Percentiles rank a stretch among this genome's conserved stretches.
phyloP scores from a whole-genome alignment of 2,329 filamentous ascomycete genomes.

The Claviceps cyperi region DNA sequence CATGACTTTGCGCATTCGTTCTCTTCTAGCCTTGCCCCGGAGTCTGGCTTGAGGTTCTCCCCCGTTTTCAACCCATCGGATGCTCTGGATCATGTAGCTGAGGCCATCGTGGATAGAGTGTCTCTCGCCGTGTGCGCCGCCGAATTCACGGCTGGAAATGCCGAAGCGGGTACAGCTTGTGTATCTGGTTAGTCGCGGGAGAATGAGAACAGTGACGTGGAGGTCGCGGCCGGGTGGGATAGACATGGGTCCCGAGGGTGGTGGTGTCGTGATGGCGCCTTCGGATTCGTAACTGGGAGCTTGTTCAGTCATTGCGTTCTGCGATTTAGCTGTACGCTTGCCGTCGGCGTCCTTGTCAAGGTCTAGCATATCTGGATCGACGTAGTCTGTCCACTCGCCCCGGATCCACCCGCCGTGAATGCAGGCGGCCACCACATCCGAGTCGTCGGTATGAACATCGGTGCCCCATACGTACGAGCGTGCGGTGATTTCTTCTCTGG shows the following conservation, averaged over 20 bases:
- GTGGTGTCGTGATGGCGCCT: constrained; percentile 37
- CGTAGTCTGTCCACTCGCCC: constrained; percentile 70
- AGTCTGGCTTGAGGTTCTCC: constrained; percentile 43
- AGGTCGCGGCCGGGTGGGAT: constrained; percentile 60
- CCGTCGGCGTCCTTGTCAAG: constrained; percentile 25
- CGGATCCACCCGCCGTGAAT: constrained; percentile 89
- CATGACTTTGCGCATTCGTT: constrained; percentile 43
- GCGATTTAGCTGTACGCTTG: constrained; percentile 19
- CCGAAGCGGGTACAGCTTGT: constrained; percentile 62
- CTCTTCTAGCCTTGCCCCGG: constrained; percentile 38
- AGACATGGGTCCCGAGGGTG: constrained; percentile 44
- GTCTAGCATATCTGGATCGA: constrained; percentile 55
- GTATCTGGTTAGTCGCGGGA: constrained; percentile 69
- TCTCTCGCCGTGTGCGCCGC: constrained; percentile 30
- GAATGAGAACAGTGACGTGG: constrained; percentile 72
- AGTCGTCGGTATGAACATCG: constrained; percentile 91
- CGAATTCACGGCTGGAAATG: constrained; percentile 69
- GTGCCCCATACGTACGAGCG: constrained; percentile 81
- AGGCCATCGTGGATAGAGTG: constrained; percentile 61
- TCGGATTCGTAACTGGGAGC: constrained; percentile 21
- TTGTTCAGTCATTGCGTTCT: constrained; percentile 11
- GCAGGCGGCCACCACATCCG: constrained; percentile 79
- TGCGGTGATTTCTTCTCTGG: constrained; percentile 71
- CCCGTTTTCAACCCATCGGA: constrained; percentile 75
- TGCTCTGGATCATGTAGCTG: constrained; percentile 69